These are phyloP conservation scores for Nepenthes gracilis DNA, from an alignment of 148 eudicot genomes.

Conservation along the genomic window DNA sequence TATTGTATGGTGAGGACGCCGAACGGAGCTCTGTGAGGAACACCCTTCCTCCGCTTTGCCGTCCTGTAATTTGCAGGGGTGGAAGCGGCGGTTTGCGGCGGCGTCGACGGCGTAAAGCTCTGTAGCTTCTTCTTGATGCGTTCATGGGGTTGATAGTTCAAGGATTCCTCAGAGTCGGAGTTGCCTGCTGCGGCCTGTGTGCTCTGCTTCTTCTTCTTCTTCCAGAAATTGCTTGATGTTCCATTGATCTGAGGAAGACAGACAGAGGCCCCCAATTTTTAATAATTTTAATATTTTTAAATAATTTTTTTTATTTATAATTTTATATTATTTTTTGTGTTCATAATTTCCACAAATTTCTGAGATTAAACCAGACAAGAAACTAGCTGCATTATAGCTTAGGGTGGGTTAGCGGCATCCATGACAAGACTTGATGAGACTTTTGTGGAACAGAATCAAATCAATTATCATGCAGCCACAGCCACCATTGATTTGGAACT, in stretches of 20 bases:
- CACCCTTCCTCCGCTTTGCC: slow-evolving; percentile 7
- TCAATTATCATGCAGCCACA: no score
- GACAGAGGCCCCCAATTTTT: no score
- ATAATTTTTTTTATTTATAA: no score
- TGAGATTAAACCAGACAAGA: no score
- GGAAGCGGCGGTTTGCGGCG: slow-evolving; percentile 2
- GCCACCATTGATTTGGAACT: no score
- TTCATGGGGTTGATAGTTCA: neutral
- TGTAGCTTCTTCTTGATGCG: slow-evolving; percentile 1
- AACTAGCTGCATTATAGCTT: no score
- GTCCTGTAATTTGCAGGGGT: slow-evolving; percentile 2
- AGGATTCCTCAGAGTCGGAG: slow-evolving; percentile 2
- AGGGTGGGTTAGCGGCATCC: no score
- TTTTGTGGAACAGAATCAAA: no score
- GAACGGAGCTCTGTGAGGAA: slow-evolving; percentile 12
- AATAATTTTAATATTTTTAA: no score
- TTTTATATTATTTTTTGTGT: no score
- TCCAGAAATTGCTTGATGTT: slow-evolving; percentile 8
- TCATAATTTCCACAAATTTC: no score
- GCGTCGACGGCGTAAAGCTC: slow-evolving; percentile 7
- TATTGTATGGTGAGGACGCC: slow-evolving; percentile 7
- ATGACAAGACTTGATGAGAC: no score
- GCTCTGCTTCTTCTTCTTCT: neutral
- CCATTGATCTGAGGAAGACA: slow-evolving; percentile 2
- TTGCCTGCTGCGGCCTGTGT: neutral